Percentiles rank a stretch among this genome's conserved stretches.
phyloP scores from a whole-genome alignment of 139 green algal genomes.

The Coccomyxa sp. region DNA sequence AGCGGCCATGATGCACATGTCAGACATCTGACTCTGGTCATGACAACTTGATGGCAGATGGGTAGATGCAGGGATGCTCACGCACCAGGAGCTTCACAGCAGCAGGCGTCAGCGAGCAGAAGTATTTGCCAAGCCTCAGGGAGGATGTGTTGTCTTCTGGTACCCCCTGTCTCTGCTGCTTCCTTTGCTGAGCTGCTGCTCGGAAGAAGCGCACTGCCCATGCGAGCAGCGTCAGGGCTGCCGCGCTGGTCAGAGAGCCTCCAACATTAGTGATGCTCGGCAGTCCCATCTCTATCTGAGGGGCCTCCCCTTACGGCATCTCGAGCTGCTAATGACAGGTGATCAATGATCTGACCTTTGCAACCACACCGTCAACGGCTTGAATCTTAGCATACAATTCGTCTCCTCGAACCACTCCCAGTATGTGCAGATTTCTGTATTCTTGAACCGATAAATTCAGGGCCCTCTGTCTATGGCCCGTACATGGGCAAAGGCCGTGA shows the following conservation, averaged over 20 bases:
- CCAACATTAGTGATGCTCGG: constrained; percentile 49
- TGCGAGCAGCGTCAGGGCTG: constrained; percentile 52
- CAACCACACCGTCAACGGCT: too few relatives aligned
- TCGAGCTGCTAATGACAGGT: too few relatives aligned
- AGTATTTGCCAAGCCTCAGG: constrained; percentile 14
- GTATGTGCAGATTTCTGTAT: too few relatives aligned
- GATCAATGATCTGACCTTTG: too few relatives aligned
- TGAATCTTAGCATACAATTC: too few relatives aligned
- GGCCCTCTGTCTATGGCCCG: too few relatives aligned
- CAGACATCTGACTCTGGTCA: neutral
- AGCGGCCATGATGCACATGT: neutral
- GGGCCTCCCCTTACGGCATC: too few relatives aligned
- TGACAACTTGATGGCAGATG: neutral
- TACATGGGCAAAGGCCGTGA: too few relatives aligned
- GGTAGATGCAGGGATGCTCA: neutral
- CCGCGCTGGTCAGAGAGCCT: constrained; percentile 50
- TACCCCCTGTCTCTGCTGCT: too few relatives aligned
- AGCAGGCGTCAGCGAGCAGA: constrained; percentile 21
- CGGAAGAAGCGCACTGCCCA: constrained; percentile 52
- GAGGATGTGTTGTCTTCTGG: neutral
- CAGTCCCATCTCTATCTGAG: constrained; percentile 25
- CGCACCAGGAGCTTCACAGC: constrained; percentile 32
- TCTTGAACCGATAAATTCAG: too few relatives aligned
- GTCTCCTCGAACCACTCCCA: too few relatives aligned
- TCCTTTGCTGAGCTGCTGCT: neutral